Conservation (phyloP, 2,329 filamentous ascomycete genomes). For the Cytospora piceae region DNA sequence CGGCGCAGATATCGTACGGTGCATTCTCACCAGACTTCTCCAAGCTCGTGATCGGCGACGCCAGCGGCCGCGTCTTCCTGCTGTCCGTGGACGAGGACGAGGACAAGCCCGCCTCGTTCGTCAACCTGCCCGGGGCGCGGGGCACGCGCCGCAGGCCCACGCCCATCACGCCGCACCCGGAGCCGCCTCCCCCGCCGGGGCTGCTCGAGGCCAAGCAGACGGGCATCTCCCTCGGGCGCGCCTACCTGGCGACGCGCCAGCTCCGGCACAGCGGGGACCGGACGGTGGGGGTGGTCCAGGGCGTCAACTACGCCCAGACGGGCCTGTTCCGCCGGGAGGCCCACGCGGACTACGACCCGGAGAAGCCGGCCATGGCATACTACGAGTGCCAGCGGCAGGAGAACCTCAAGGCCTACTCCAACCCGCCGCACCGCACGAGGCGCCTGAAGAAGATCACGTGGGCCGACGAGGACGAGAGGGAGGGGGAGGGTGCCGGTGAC, state of each 20-base stretch:
- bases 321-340: conserved; percentile 52
- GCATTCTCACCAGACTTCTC: conserved; percentile 61
- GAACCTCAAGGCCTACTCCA: conserved; percentile 37
- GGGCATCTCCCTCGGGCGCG: conserved; percentile 36
- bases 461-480: background rate
- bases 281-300: conserved; percentile 60
- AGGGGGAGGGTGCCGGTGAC: background rate
- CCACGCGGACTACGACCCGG: conserved; percentile 50
- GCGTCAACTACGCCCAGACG: conserved; percentile 52
- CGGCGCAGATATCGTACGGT: conserved; percentile 61
- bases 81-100: conserved; percentile 53
- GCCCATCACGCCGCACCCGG: conserved; percentile 54
- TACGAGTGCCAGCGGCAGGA: conserved; percentile 51
- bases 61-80: conserved; percentile 62
- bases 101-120: conserved; percentile 42
- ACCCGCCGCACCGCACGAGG: conserved; percentile 6
- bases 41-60: conserved; percentile 62
- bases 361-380: conserved; percentile 48
- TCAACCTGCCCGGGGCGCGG: conserved; percentile 42
- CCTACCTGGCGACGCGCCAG: conserved; percentile 45
- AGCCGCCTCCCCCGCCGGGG: conserved; percentile 47
- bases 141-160: conserved; percentile 45
- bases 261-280: conserved; percentile 50
- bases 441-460: background rate
- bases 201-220: conserved; percentile 27